A percentile compares a stretch with the other conserved stretches of the same genome.
phyloP scores from a whole-genome alignment of 129 eudicot species.

The Mikania micrantha region DNA sequence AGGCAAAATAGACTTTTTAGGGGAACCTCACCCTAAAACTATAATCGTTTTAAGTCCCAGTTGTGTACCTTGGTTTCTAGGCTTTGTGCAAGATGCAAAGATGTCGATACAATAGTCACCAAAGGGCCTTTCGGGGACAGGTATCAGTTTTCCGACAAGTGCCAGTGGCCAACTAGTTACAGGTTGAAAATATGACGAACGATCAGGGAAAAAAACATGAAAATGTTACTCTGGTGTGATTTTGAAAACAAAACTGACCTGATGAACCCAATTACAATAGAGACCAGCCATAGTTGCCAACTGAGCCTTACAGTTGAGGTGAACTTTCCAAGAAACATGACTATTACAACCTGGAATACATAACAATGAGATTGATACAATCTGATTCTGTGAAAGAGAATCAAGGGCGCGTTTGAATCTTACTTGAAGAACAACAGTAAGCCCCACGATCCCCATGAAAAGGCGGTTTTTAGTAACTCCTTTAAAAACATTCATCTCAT shows the following conservation, averaged over 20 bases:
- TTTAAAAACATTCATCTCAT: conserved; percentile 65
- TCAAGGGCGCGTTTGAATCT: background rate
- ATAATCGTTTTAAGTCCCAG: background rate
- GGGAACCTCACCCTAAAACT: too few species aligned
- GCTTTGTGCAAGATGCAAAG: background rate
- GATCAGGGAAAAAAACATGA: background rate
- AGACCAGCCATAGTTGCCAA: conserved; percentile 87
- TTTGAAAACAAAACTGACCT: conserved; percentile 44
- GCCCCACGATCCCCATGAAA: conserved; percentile 61
- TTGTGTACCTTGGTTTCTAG: conserved; percentile 12
- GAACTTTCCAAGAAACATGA: conserved; percentile 86
- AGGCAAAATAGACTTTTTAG: too few species aligned
- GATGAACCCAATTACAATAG: conserved; percentile 55
- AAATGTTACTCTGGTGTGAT: background rate
- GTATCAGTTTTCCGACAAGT: conserved; percentile 44
- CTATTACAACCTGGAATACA: conserved; percentile 51
- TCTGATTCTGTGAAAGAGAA: background rate
- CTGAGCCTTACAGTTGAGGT: conserved; percentile 65
- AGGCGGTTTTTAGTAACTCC: conserved; percentile 68
- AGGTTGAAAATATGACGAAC: background rate
- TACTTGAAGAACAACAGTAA: conserved; percentile 74
- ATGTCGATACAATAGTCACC: conserved; percentile 28
- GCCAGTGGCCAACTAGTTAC: conserved; percentile 61
- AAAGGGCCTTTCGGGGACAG: conserved; percentile 47
- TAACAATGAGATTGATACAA: background rate